Conservation (phyloP, 331 rosid genomes). For the Stylosanthes scabra region DNA sequence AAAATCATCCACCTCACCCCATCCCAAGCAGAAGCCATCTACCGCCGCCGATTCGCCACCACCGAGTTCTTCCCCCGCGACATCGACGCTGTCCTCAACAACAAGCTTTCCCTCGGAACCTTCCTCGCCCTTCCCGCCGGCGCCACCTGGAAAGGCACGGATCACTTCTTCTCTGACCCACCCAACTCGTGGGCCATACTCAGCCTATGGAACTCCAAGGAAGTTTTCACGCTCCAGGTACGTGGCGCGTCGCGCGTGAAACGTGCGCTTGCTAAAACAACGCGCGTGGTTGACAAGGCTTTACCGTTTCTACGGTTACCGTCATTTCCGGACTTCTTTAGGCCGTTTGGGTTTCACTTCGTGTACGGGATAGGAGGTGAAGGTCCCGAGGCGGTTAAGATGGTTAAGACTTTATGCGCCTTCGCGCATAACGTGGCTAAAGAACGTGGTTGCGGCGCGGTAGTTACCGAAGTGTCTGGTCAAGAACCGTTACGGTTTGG, state of each 20-base stretch:
- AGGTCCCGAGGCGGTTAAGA: slow-evolving; percentile 66
- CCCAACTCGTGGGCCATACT: slow-evolving; percentile 89
- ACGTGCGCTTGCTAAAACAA: slow-evolving; percentile 60
- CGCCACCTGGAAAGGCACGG: slow-evolving; percentile 67
- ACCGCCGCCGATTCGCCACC: slow-evolving; percentile 78
- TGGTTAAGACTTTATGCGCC: slow-evolving; percentile 69
- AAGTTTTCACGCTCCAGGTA: slow-evolving; percentile 74
- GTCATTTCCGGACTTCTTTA: slow-evolving; percentile 76
- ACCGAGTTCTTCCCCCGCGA: slow-evolving; percentile 95
- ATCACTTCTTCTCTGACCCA: slow-evolving; percentile 56
- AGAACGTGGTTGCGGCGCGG: slow-evolving; percentile 72
- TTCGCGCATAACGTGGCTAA: slow-evolving; percentile 83
- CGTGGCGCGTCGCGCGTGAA: slow-evolving; percentile 75
- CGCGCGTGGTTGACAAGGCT: slow-evolving; percentile 72
- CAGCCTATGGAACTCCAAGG: slow-evolving; percentile 91
- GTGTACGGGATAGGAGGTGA: slow-evolving; percentile 86
- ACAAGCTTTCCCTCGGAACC: slow-evolving; percentile 84
- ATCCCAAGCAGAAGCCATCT: slow-evolving; percentile 71
- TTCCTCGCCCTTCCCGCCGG: slow-evolving; percentile 84
- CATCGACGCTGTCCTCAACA: slow-evolving; percentile 78
- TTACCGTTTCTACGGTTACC: slow-evolving; percentile 79
- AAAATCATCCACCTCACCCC: slow-evolving; percentile 56
- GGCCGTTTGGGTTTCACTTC: slow-evolving; percentile 83
- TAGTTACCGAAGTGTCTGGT: slow-evolving; percentile 82
- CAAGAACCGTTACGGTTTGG: slow-evolving; percentile 67